Conservation (phyloP, 176 grass and related monocot species). For the Tillandsia leiboldiana region DNA sequence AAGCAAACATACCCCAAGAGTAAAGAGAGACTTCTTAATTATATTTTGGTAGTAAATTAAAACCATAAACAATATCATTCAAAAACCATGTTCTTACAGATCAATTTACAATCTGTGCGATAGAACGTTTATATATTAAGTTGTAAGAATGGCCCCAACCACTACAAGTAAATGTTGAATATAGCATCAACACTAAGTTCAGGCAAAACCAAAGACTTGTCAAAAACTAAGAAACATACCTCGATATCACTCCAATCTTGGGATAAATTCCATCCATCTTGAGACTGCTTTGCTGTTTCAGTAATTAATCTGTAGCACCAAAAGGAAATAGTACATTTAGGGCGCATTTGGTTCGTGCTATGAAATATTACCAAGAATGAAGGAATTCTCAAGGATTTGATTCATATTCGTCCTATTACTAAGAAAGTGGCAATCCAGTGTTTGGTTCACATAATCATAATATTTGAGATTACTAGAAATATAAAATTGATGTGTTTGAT, state of each 20-base stretch:
- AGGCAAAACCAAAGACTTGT: neutral
- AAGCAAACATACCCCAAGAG: too few species aligned
- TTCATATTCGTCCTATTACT: too few species aligned
- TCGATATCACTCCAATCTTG: constrained; percentile 92
- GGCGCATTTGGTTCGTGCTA: neutral
- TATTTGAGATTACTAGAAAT: too few species aligned
- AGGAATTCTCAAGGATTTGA: neutral
- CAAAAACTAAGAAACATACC: constrained; percentile 28
- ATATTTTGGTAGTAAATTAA: too few species aligned
- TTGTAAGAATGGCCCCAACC: neutral
- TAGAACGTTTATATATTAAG: neutral
- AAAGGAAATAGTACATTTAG: neutral
- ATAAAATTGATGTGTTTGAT: too few species aligned
- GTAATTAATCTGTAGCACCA: constrained; percentile 68
- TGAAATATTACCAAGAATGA: neutral
- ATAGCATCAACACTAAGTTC: neutral
- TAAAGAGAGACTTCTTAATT: too few species aligned
- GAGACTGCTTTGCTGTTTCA: constrained; percentile 71
- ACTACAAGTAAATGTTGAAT: neutral
- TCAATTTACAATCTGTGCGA: too few species aligned
- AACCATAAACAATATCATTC: too few species aligned
- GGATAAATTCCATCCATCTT: constrained; percentile 44
- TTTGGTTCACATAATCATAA: too few species aligned
- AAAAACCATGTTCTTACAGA: too few species aligned
- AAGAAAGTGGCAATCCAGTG: too few species aligned